Base-by-base conservation (phyloP, 2,329 filamentous ascomycete genomes). In the Plectosphaerella sp. region DNA sequence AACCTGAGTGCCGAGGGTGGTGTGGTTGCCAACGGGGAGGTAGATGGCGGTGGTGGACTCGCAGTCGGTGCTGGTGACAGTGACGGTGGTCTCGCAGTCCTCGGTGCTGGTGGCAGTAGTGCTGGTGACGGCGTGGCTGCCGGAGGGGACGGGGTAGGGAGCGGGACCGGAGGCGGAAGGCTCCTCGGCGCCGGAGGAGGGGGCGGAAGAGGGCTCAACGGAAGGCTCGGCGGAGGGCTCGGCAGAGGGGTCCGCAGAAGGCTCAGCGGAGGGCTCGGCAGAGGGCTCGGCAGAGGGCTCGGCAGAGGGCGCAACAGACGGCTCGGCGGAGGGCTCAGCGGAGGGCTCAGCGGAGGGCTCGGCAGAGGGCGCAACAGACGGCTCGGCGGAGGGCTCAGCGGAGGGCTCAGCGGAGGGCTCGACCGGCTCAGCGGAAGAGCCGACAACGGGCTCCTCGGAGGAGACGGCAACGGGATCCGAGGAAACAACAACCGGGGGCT, bases 21-120 rank as follows among this genome's bases (percentile, higher is more conserved):
- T 48, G 51, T 24, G 36, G 35, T 37, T 36, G 43, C 28, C 24
- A 41, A 48, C 33, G 22, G 48, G 42, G 25, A 49, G 18, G 14
- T 41, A 46, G 12, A 39, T 22, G 35, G 45, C 35, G 43, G 48
- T 28, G 35, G 48, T 52, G 20, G 35, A 28, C 42, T 42, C 41
- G 48, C 28, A 42, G 24, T 46, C 16, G n/a, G 46, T 15, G 46
- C 14, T 20, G 15, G 46, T 22, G 41, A 37, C 22, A 25, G 43
- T 35, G 36, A 47, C 43, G 47, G 50, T 35, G 45, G 51, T 52
- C 42, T 37, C 41, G 45, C 50, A 48, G 47, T 25, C 47, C 37
- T 41, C 48, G 15, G 41, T 24, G n/a, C 20, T 47, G 48, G 45
- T 24, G 41, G 43, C 22, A 25, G 43, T 20, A 35, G 50, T 47